These are phyloP conservation scores for Fusarium sarcochroum DNA, from an alignment of 2,329 filamentous ascomycete genomes.

Conservation along the genomic window DNA sequence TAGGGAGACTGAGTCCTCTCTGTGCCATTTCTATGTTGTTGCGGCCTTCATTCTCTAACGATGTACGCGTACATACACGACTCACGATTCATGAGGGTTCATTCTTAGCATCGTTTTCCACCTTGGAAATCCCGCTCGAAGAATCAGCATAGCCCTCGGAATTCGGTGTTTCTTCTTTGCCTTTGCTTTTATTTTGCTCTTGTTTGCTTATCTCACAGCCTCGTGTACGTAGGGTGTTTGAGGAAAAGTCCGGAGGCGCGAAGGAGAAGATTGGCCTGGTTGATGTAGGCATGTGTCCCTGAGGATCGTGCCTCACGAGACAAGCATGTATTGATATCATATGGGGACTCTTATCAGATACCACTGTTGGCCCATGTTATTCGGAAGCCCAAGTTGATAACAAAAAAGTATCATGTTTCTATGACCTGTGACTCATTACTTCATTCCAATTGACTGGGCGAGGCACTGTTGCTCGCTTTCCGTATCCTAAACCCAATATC, in stretches of 20 bases:
- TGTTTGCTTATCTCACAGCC: slow-evolving; percentile 31
- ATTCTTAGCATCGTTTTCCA: slow-evolving; percentile 21
- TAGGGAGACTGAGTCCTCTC: not conserved
- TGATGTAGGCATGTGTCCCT: slow-evolving; percentile 2
- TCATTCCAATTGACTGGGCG: not conserved
- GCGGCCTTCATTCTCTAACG: slow-evolving; percentile 2
- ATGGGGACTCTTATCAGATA: slow-evolving; percentile 24
- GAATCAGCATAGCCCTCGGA: slow-evolving; percentile 7
- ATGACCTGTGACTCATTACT: not conserved
- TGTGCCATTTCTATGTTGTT: not conserved
- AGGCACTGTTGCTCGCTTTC: not conserved
- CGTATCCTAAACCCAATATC: not conserved
- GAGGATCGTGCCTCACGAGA: slow-evolving; percentile 2
- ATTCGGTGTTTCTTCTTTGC: not conserved
- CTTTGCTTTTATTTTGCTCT: slow-evolving; percentile 24
- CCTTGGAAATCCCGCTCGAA: slow-evolving; percentile 23
- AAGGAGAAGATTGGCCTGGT: slow-evolving; percentile 3
- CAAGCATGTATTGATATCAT: slow-evolving; percentile 23
- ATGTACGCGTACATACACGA: slow-evolving; percentile 19
- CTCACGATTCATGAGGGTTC: slow-evolving; percentile 25
- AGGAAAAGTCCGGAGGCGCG: slow-evolving; percentile 17
- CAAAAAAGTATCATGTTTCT: not conserved
- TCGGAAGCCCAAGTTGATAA: not conserved
- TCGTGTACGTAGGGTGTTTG: slow-evolving; percentile 21
- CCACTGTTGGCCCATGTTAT: slow-evolving; percentile 4